phyloP scores from a whole-genome alignment of 352 stramenopile species.

The Elongisporangium anandrum region DNA sequence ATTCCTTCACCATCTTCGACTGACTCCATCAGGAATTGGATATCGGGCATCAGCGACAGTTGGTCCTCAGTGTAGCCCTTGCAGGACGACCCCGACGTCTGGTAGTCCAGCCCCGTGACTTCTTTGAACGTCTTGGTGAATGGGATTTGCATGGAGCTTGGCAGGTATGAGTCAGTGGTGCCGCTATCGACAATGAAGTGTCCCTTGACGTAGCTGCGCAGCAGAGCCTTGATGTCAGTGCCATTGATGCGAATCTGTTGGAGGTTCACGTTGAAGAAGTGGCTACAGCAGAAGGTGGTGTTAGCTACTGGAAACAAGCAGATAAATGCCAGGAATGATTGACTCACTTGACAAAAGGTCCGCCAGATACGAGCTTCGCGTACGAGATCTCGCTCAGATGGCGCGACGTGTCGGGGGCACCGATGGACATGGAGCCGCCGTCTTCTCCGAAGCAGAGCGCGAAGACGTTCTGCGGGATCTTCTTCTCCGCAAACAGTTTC shows the following conservation, averaged over 20 bases:
- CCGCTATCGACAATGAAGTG: conserved; percentile 85
- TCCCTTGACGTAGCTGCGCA: conserved; percentile 31
- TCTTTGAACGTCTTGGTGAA: conserved; percentile 61
- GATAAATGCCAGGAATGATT: neutral
- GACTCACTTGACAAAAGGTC: conserved; percentile 17
- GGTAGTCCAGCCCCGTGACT: conserved; percentile 41
- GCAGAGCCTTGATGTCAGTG: conserved; percentile 46
- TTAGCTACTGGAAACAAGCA: neutral
- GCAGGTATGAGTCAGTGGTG: conserved; percentile 81
- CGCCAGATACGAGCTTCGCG: conserved; percentile 41
- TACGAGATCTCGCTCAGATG: conserved; percentile 56
- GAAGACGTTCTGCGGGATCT: conserved; percentile 78
- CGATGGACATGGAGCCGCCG: conserved; percentile 69
- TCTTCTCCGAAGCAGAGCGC: conserved; percentile 70
- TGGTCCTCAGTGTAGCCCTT: conserved; percentile 52
- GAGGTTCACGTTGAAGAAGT: conserved; percentile 72
- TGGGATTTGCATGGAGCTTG: conserved; percentile 35
- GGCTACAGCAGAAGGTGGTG: conserved; percentile 8
- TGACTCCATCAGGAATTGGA: conserved; percentile 69
- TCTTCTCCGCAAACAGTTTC: conserved; percentile 73
- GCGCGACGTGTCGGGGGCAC: conserved; percentile 34
- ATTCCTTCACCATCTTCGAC: conserved; percentile 50
- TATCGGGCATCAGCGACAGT: conserved; percentile 44
- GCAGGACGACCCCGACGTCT: conserved; percentile 31
- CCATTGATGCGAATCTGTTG: conserved; percentile 62